Evolutionary conservation across 164 flowering plant species (phyloP).

Genomic region (Vitis cinerea): DNA sequence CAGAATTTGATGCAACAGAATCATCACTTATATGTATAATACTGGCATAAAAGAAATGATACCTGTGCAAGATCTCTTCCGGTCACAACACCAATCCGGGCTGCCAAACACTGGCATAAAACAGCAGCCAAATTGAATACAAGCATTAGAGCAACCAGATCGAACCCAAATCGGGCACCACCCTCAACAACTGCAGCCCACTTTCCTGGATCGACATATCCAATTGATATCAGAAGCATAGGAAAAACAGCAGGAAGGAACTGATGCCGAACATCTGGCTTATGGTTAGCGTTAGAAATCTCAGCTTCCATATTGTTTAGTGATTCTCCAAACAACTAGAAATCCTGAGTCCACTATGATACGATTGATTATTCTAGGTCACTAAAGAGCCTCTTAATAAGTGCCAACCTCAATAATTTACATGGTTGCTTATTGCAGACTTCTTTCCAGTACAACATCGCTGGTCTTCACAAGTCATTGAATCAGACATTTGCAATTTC

Average conservation of each 20-base stretch:
- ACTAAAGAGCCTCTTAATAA: slow-evolving; percentile 12
- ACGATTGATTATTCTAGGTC: slow-evolving; percentile 15
- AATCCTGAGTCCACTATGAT: slow-evolving; percentile 8
- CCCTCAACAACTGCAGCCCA: slow-evolving; percentile 90
- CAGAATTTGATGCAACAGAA: too few relatives aligned
- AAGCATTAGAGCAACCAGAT: slow-evolving; percentile 52
- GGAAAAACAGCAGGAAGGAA: slow-evolving; percentile 66
- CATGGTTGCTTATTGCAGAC: slow-evolving; percentile 3
- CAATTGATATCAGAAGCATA: slow-evolving; percentile 58
- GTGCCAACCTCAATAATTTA: slow-evolving; percentile 8
- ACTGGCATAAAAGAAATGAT: slow-evolving; percentile 1
- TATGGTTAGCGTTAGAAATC: slow-evolving; percentile 21
- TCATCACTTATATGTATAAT: too few relatives aligned
- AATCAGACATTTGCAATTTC: not conserved
- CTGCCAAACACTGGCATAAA: slow-evolving; percentile 82
- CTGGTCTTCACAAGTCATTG: slow-evolving; percentile 1
- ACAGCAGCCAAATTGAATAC: slow-evolving; percentile 71
- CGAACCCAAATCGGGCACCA: slow-evolving; percentile 87
- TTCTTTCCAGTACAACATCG: not conserved
- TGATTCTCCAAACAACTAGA: slow-evolving; percentile 5
- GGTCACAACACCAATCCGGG: slow-evolving; percentile 71
- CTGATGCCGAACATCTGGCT: slow-evolving; percentile 31
- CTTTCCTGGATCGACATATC: slow-evolving; percentile 96
- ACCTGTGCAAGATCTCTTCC: slow-evolving; percentile 93
- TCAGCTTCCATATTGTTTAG: slow-evolving; percentile 51